Evolutionary conservation across 345 rosid genomes (phyloP), one percentile per base, ranked within the genome.

Genomic region (Lenwebbia sp.): DNA sequence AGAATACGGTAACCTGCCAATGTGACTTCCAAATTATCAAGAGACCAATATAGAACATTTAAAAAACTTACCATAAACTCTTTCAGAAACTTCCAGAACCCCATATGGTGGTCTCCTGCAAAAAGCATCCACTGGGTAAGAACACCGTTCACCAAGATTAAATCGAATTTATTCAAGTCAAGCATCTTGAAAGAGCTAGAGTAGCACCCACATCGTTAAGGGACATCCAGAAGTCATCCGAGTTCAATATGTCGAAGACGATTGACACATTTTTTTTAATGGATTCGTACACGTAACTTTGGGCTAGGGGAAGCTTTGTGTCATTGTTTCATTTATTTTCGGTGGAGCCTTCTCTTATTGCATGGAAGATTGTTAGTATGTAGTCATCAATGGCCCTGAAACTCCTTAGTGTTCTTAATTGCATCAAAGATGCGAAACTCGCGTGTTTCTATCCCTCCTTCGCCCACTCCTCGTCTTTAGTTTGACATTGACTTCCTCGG

Each of bases 31-130:
- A 22, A 57, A 49, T 25, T 15, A 58, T 13, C 70, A 58, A 58
- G 65, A 58, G 19, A 54, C 19, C 9, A 58, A 58, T 1, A n/a
- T 1, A 12, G 65, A 26, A 57, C 7, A 57, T 57, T 5, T 13
- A 6, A 74, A 44, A 85, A 85, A 89, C 92, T 74, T 76, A 97
- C 98, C 98, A 88, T 91, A 95, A 83, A 93, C 93, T 86, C 94
- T 90, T 88, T 97, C 98, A 54, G 91, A 94, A 86, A 97, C 92
- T 96, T 97, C 96, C 75, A 96, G 92, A 89, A 97, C 88, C 5
- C 97, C 98, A 87, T 97, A 98, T 22, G 98, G 98, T 1, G 97
- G 99, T 87, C 94, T 96, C 89, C 91, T 88, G 86, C 90, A 1
- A 93, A 85, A 97, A 96, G 60, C 95, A 86, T 91, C 92, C 95